These are phyloP conservation scores for Neurospora tetraspora DNA, from an alignment of 495 filamentous ascomycete genomes.

Conservation along the genomic window DNA sequence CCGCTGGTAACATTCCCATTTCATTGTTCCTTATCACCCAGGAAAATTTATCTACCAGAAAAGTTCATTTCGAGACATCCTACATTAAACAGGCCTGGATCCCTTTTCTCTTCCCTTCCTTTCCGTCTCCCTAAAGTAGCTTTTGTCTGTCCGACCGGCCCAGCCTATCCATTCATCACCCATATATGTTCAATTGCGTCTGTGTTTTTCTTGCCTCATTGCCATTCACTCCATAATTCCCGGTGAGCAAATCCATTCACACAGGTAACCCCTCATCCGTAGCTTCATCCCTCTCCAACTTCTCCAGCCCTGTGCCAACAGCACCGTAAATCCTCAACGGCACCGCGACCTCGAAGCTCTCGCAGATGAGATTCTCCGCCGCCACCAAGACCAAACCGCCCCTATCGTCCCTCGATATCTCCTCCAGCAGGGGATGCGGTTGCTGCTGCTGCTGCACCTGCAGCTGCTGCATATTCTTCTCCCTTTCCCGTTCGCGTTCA, in stretches of 20 bases:
- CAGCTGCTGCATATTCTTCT: not conserved
- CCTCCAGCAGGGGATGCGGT: conserved; percentile 42
- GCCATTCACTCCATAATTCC: not conserved
- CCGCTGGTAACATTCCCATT: not conserved
- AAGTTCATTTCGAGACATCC: not conserved
- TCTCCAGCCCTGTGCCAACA: conserved; percentile 34
- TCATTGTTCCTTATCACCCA: not conserved
- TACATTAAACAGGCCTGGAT: not conserved
- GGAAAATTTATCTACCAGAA: not conserved
- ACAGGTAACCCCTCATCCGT: conserved; percentile 38
- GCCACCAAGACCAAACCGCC: conserved; percentile 57
- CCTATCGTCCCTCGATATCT: conserved; percentile 60
- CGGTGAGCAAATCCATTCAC: conserved; percentile 10
- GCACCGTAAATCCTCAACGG: conserved; percentile 79
- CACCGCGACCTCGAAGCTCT: conserved; percentile 83
- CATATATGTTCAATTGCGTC: not conserved
- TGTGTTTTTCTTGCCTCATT: not conserved
- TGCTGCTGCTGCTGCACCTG: not conserved
- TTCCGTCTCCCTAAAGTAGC: not conserved
- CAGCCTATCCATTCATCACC: not conserved
- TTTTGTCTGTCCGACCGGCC: not conserved
- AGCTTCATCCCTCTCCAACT: conserved; percentile 38
- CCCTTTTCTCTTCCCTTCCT: not conserved
- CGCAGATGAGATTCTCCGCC: conserved; percentile 65
- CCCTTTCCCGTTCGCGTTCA: conserved; percentile 1